phyloP scores from a whole-genome alignment of 441 rosid genomes.

The Euphorbia celastroides region DNA sequence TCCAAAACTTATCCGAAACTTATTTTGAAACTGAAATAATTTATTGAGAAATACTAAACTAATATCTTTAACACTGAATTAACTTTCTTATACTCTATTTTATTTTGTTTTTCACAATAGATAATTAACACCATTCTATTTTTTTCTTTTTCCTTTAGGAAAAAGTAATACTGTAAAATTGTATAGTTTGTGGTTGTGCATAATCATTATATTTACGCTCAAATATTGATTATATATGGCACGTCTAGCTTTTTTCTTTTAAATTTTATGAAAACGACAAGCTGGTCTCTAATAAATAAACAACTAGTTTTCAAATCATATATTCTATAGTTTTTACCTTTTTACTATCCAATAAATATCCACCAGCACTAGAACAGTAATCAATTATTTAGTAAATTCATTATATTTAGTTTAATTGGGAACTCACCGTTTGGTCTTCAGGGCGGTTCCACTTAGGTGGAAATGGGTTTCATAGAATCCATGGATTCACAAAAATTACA shows the following conservation, averaged over 20 bases:
- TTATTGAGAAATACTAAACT: too few relatives aligned
- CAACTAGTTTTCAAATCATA: constrained; percentile 19
- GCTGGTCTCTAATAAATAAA: constrained; percentile 19
- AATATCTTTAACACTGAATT: too few relatives aligned
- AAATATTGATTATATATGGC: constrained; percentile 39
- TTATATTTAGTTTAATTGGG: too few relatives aligned
- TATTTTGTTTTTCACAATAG: too few relatives aligned
- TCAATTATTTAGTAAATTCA: too few relatives aligned
- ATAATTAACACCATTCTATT: too few relatives aligned
- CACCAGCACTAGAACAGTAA: background rate
- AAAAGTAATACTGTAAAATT: constrained; percentile 12
- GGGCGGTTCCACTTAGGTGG: too few relatives aligned
- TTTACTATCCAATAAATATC: constrained; percentile 3
- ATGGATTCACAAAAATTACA: too few relatives aligned
- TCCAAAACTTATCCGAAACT: too few relatives aligned
- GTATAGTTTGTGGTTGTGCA: constrained; percentile 20
- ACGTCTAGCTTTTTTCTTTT: constrained; percentile 29
- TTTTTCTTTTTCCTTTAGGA: background rate
- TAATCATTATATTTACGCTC: constrained; percentile 26
- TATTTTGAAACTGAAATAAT: too few relatives aligned
- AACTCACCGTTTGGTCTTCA: background rate
- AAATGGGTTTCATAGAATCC: too few relatives aligned
- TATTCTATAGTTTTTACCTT: constrained; percentile 17
- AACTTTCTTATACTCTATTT: too few relatives aligned
- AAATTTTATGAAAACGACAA: constrained; percentile 26